Evolutionary conservation across 2,329 filamentous ascomycete genomes (phyloP).

Genomic region (Verticillium dahliae): DNA sequence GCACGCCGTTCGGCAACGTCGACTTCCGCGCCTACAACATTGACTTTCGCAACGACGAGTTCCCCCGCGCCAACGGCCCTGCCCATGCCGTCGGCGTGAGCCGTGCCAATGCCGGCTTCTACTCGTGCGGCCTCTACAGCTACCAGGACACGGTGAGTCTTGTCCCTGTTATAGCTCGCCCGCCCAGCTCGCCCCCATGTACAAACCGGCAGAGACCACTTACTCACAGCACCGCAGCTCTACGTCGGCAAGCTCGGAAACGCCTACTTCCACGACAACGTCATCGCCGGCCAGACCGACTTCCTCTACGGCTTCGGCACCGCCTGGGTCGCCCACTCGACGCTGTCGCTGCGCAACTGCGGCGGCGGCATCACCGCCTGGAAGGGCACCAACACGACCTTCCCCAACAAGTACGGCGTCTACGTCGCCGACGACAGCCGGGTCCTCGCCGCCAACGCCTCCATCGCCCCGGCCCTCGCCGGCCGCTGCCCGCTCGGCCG

Average conservation of each 20-base stretch:
- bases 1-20: conserved; percentile 55
- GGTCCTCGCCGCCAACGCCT: conserved; percentile 47
- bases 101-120: conserved; percentile 61
- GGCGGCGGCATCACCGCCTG: conserved; percentile 63
- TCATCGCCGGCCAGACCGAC: conserved; percentile 60
- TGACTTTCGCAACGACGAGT: conserved; percentile 56
- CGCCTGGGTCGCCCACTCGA: conserved; percentile 49
- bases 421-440: conserved; percentile 50
- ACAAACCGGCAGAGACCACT: neutral
- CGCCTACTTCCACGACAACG: conserved; percentile 54
- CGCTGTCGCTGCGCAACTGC: conserved; percentile 50
- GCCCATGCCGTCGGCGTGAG: conserved; percentile 54
- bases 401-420: conserved; percentile 59
- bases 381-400: conserved; percentile 61
- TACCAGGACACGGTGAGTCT: conserved; percentile 57
- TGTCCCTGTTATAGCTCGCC: too few species aligned
- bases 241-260: conserved; percentile 63
- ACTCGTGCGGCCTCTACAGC: conserved; percentile 58
- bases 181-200: conserved; percentile 12
- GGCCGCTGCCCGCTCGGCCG: conserved; percentile 51
- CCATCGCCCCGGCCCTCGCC: conserved; percentile 24
- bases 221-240: conserved; percentile 29
- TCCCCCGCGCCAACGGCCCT: conserved; percentile 43
- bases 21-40: conserved; percentile 64
- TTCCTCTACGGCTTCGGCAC: conserved; percentile 66